Percentiles rank a stretch among this genome's conserved stretches.
phyloP scores from a whole-genome alignment of 2,329 filamentous ascomycete species.

The Pseudopithomyces maydicus region DNA sequence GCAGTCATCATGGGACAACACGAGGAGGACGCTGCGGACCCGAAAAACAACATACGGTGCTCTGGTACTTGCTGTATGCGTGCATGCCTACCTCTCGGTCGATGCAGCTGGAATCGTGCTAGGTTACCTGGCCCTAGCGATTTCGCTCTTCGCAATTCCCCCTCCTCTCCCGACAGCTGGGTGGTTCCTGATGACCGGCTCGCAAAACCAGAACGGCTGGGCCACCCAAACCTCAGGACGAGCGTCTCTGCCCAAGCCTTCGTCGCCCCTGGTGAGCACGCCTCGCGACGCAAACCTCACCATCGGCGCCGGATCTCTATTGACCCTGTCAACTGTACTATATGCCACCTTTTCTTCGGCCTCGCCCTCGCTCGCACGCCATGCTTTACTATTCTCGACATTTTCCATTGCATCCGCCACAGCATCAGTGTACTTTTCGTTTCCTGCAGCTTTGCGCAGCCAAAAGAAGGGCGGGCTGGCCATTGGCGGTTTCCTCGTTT shows the following conservation, averaged over 20 bases:
- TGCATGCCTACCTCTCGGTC: constrained; percentile 32
- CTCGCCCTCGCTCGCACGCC: constrained; percentile 36
- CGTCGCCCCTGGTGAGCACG: constrained; percentile 44
- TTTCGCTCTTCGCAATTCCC: constrained; percentile 55
- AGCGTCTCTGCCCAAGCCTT: constrained; percentile 37
- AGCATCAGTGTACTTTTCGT: constrained; percentile 49
- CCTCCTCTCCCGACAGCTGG: constrained; percentile 51
- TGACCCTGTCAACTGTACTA: constrained; percentile 45
- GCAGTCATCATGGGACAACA: constrained; percentile 35
- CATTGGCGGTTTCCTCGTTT: constrained; percentile 33
- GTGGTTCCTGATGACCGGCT: constrained; percentile 35
- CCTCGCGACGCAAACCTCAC: constrained; percentile 50
- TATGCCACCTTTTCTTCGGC: constrained; percentile 40
- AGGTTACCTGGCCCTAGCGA: constrained; percentile 54
- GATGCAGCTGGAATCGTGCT: constrained; percentile 37
- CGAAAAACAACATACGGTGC: constrained; percentile 43
- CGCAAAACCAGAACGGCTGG: constrained; percentile 28
- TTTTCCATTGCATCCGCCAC: constrained; percentile 50
- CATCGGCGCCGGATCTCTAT: constrained; percentile 45
- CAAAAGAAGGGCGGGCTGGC: constrained; percentile 39
- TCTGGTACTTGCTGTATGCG: constrained; percentile 42
- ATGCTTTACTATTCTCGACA: constrained; percentile 45
- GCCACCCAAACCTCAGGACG: constrained; percentile 24
- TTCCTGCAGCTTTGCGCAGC: constrained; percentile 49
- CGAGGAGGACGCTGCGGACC: constrained; percentile 42